Conservation (phyloP, 495 filamentous ascomycete species). For the Letharia columbiana region DNA sequence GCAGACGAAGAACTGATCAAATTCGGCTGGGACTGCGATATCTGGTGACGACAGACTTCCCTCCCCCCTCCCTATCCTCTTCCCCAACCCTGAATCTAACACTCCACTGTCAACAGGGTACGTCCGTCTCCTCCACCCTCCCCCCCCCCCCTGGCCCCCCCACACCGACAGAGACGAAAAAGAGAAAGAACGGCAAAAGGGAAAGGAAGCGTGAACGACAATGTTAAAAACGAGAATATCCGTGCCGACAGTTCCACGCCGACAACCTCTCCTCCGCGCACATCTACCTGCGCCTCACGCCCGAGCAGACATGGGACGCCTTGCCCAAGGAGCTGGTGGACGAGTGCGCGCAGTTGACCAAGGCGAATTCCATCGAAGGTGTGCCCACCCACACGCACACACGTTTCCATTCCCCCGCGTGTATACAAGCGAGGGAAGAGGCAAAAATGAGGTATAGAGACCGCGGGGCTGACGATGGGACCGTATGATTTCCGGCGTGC, state of each 20-base stretch:
- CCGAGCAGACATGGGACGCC: conserved; percentile 77
- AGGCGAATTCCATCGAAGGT: conserved; percentile 98
- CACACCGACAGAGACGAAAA: background rate
- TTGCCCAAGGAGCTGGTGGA: conserved; percentile 66
- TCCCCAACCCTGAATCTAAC: background rate
- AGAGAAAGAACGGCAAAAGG: background rate
- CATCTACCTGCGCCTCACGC: conserved; percentile 79
- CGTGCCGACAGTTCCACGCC: conserved; percentile 63
- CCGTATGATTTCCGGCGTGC: too few relatives aligned
- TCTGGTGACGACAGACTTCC: conserved; percentile 56
- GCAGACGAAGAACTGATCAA: conserved; percentile 94
- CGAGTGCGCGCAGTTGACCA: conserved; percentile 91
- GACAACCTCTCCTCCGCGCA: conserved; percentile 96
- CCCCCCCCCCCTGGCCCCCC: background rate
- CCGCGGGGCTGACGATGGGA: too few relatives aligned
- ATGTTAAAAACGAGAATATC: too few relatives aligned
- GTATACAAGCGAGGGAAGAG: too few relatives aligned
- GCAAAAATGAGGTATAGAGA: too few relatives aligned
- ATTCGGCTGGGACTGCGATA: conserved; percentile 85
- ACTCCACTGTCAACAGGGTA: conserved; percentile 17
- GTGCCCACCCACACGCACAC: background rate
- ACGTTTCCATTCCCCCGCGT: too few relatives aligned
- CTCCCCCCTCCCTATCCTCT: background rate
- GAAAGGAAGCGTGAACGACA: too few relatives aligned
- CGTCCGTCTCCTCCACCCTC: background rate